These are phyloP conservation scores for Imleria badia DNA, from an alignment of 768 basidiomycete species.

Conservation along the genomic window DNA sequence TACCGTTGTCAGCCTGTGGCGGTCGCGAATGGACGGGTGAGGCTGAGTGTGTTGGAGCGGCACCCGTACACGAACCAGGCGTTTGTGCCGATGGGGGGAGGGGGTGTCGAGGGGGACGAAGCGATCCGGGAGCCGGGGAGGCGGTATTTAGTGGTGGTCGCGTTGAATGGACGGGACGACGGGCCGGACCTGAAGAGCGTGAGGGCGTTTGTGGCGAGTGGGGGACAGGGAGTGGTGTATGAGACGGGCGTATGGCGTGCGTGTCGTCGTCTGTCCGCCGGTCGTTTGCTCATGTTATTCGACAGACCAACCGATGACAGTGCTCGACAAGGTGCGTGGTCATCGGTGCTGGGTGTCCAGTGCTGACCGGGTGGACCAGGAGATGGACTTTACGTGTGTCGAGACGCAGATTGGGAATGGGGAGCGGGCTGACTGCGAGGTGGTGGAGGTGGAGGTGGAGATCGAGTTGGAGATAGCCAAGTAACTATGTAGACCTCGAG, in stretches of 20 bases:
- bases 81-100: slow-evolving; percentile 90
- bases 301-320: slow-evolving; percentile 91
- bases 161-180: slow-evolving; percentile 73
- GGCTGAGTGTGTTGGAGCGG: slow-evolving; percentile 77
- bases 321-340: slow-evolving; percentile 60
- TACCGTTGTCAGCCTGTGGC: slow-evolving; percentile 70
- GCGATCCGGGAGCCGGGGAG: slow-evolving; percentile 48
- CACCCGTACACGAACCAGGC: slow-evolving; percentile 90
- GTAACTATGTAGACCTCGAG: too few species aligned
- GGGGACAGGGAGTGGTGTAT: slow-evolving; percentile 86
- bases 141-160: slow-evolving; percentile 83
- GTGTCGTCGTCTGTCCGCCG: slow-evolving; percentile 33
- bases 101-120: slow-evolving; percentile 39
- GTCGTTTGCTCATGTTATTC: slow-evolving; percentile 6
- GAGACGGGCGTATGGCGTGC: slow-evolving; percentile 86
- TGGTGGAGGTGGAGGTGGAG: slow-evolving; percentile 50
- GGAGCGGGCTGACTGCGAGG: slow-evolving; percentile 79
- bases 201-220: slow-evolving; percentile 78
- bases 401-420: slow-evolving; percentile 92
- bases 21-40: slow-evolving; percentile 48
- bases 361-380: slow-evolving; percentile 34
- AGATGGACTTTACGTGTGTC: slow-evolving; percentile 82
- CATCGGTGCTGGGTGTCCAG: background rate
- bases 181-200: slow-evolving; percentile 72
- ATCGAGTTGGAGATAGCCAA: background rate